A percentile compares a stretch with the other conserved stretches of the same genome.
These are phyloP conservation scores for Malus hybrid DNA, from an alignment of 331 rosid genomes.

Conservation along the genomic window DNA sequence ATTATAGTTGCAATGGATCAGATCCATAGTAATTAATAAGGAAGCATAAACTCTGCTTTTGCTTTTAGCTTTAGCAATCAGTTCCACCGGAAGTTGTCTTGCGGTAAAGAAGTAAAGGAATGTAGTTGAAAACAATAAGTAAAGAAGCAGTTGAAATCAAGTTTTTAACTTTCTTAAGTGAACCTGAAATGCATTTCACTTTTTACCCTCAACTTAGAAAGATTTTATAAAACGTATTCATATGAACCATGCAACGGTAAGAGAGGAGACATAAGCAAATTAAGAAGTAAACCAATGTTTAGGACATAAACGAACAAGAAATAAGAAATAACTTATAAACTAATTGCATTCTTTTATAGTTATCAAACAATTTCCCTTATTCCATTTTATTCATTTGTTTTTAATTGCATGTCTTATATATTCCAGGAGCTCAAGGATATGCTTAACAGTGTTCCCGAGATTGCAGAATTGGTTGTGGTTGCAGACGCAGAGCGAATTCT, in stretches of 20 bases:
- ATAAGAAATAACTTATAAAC: neutral
- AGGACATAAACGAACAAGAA: too few species aligned
- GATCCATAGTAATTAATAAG: neutral
- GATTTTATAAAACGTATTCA: neutral
- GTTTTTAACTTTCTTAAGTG: neutral
- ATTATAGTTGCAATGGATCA: neutral
- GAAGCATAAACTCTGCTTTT: neutral
- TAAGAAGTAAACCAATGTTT: neutral
- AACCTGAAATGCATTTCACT: neutral
- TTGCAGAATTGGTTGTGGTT: slow-evolving; percentile 22
- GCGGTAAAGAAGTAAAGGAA: neutral
- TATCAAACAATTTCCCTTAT: neutral
- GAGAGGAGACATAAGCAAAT: neutral
- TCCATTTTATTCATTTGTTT: neutral
- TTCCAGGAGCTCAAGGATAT: slow-evolving; percentile 17
- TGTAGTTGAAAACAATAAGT: neutral
- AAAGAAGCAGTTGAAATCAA: neutral
- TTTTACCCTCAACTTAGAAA: neutral
- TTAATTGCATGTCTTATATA: neutral
- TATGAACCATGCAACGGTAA: too few species aligned
- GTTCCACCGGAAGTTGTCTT: neutral
- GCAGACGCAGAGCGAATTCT: slow-evolving; percentile 20
- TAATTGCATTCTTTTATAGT: neutral
- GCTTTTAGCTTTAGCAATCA: neutral
- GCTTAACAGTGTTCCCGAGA: slow-evolving; percentile 26